These are phyloP conservation scores for Pseudoperonospora humuli DNA, from an alignment of 352 stramenopile genomes.

Conservation along the genomic window DNA sequence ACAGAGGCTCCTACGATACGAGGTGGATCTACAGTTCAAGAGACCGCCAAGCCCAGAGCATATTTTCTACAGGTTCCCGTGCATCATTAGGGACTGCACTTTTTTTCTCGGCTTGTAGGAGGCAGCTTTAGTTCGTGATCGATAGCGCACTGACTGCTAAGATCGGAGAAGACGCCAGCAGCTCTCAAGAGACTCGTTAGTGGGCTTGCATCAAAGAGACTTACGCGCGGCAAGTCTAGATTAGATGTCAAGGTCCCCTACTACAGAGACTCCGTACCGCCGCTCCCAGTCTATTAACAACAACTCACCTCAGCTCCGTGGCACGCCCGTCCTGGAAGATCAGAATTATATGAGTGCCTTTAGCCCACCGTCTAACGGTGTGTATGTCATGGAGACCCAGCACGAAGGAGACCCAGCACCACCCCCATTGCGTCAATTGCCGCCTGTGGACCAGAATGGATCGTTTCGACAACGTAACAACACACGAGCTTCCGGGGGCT, in stretches of 20 bases:
- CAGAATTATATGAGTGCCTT: constrained; percentile 50
- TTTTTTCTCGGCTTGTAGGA: too few species aligned
- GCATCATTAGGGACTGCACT: too few species aligned
- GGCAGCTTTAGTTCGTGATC: too few species aligned
- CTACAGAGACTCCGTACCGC: constrained; percentile 20
- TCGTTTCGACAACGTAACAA: constrained; percentile 21
- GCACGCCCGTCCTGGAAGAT: constrained; percentile 69
- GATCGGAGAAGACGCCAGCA: constrained; percentile 11
- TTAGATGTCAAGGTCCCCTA: constrained; percentile 28
- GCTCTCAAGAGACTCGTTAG: constrained; percentile 6
- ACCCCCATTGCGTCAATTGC: constrained; percentile 22
- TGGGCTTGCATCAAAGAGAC: too few species aligned
- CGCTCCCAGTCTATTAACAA: constrained; percentile 26
- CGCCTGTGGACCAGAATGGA: constrained; percentile 29
- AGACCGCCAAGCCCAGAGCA: too few species aligned
- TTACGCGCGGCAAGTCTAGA: not conserved
- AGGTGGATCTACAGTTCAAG: not conserved
- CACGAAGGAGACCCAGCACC: constrained; percentile 17
- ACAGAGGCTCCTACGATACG: too few species aligned
- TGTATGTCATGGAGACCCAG: constrained; percentile 72
- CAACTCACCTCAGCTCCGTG: constrained; percentile 39
- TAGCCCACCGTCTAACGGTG: constrained; percentile 37
- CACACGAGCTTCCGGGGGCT: constrained; percentile 23
- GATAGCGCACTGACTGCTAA: too few species aligned
- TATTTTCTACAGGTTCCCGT: too few species aligned